Evolutionary conservation across 768 basidiomycete species (phyloP).

Genomic region (Suillus brevipes): DNA sequence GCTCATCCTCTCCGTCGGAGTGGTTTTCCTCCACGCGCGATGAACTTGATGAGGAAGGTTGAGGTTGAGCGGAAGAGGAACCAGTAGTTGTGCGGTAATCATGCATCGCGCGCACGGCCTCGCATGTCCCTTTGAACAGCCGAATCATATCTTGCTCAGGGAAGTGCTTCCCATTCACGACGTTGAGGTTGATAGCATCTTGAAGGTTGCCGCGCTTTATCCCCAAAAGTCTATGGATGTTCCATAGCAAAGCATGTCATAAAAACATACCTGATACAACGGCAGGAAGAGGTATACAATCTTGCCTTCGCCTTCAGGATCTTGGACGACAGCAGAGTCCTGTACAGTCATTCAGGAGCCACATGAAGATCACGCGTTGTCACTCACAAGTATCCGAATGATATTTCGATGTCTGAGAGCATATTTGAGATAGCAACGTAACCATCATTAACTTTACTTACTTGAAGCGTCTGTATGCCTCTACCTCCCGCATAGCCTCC

Average conservation of each 20-base stretch:
- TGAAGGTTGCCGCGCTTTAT: slow-evolving; percentile 87
- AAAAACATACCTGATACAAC: slow-evolving; percentile 69
- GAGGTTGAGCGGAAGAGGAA: slow-evolving; percentile 21
- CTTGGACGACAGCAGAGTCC: slow-evolving; percentile 95
- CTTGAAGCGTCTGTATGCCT: slow-evolving; percentile 95
- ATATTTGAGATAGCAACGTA: neutral
- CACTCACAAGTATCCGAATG: slow-evolving; percentile 81
- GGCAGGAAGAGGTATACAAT: slow-evolving; percentile 97
- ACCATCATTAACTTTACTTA: slow-evolving; percentile 38
- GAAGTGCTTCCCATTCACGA: slow-evolving; percentile 79
- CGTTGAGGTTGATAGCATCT: slow-evolving; percentile 87
- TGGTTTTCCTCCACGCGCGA: slow-evolving; percentile 29
- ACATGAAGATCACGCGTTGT: neutral
- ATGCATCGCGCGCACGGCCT: slow-evolving; percentile 94
- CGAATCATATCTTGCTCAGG: slow-evolving; percentile 86
- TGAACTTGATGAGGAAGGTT: slow-evolving; percentile 24
- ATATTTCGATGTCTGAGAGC: slow-evolving; percentile 85
- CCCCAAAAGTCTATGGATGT: slow-evolving; percentile 6
- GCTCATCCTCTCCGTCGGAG: slow-evolving; percentile 58
- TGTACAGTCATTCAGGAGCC: slow-evolving; percentile 28
- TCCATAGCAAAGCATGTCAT: neutral
- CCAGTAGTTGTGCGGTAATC: slow-evolving; percentile 61
- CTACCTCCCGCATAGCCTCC: slow-evolving; percentile 86
- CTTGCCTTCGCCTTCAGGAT: slow-evolving; percentile 89
- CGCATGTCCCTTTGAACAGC: slow-evolving; percentile 92